Evolutionary conservation across 164 flowering plant species (phyloP), one percentile per base, ranked within the genome.

Genomic region (Stephania cephalantha): DNA sequence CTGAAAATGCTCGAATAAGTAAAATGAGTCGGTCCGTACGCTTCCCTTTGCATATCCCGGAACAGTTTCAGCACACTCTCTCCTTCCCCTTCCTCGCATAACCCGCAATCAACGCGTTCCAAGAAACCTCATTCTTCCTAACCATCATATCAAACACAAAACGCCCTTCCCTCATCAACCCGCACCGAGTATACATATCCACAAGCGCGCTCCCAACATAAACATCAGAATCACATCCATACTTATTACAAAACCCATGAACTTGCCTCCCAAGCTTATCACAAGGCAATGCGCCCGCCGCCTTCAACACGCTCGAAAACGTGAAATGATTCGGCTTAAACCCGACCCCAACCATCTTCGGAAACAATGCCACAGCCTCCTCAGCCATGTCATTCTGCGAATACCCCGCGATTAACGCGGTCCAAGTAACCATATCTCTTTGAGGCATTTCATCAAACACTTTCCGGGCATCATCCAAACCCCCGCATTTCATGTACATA

Each of bases 41-140:
- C 84, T 44, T 78, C 82, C 76, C 86, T 81, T 55, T 83, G 84
- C 96, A 91, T 91, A 82, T 76, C 76, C 77, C 70, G 71, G 64
- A 90, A 86, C 42, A 85, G 42, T 20, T 10, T 20, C 71, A 91
- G 69, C 20, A 88, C 90, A 31, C 77, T 52, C 63, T 85, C 91
- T 53, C 83, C 91, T 45, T 86, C 85, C 61, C 82, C 78, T 84
- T 87, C 83, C 90, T 85, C 6, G 91, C 94, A 85, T 87, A 77
- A 48, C 88, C 90, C 22, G 94, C 90, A 81, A 91, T 90, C 79
- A 91, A 75, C 76, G 94, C 91, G 84, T 90, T 91, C 92, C 93
- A 91, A 65, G 90, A 86, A 12, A 90, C 96, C 75, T 87, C 92
- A 75, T 89, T 91, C 79, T 82, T 88, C 5, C 72, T 75, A 31